Conservation (phyloP, 257 asterid genomes). For the Penstemon barbatus region DNA sequence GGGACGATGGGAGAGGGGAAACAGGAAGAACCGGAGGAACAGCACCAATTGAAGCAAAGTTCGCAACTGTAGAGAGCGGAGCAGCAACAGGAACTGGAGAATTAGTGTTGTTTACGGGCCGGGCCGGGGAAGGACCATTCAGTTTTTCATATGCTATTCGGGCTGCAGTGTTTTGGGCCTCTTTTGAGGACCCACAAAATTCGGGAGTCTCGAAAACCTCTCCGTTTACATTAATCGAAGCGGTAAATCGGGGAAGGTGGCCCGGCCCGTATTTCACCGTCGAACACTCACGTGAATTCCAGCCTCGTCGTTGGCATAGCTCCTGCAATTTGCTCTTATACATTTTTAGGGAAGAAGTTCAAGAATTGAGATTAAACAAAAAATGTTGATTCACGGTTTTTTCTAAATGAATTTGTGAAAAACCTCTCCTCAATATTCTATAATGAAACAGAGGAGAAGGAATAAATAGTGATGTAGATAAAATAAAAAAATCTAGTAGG, state of each 20-base stretch:
- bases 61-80: not conserved
- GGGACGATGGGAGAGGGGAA: slow-evolving; percentile 39
- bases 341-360: slow-evolving; percentile 29
- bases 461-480: too few relatives aligned
- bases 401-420: too few relatives aligned
- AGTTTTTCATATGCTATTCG: slow-evolving; percentile 41
- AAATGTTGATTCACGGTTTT: too few relatives aligned
- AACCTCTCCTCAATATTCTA: too few relatives aligned
- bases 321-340: slow-evolving; percentile 65
- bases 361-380: too few relatives aligned
- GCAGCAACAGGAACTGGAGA: not conserved
- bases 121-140: slow-evolving; percentile 1
- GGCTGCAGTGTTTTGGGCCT: slow-evolving; percentile 66
- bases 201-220: slow-evolving; percentile 41
- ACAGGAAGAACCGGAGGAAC: slow-evolving; percentile 23
- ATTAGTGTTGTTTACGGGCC: too few relatives aligned
- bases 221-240: slow-evolving; percentile 45
- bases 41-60: not conserved
- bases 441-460: too few relatives aligned
- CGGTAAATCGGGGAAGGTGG: slow-evolving; percentile 63
- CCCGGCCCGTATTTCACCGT: slow-evolving; percentile 51
- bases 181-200: slow-evolving; percentile 49
- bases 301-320: slow-evolving; percentile 48
- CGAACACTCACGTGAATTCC: slow-evolving; percentile 59
- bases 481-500: too few relatives aligned